Conservation (phyloP, 1,284 basidiomycete genomes). For the Ceratobasidium sp. region DNA sequence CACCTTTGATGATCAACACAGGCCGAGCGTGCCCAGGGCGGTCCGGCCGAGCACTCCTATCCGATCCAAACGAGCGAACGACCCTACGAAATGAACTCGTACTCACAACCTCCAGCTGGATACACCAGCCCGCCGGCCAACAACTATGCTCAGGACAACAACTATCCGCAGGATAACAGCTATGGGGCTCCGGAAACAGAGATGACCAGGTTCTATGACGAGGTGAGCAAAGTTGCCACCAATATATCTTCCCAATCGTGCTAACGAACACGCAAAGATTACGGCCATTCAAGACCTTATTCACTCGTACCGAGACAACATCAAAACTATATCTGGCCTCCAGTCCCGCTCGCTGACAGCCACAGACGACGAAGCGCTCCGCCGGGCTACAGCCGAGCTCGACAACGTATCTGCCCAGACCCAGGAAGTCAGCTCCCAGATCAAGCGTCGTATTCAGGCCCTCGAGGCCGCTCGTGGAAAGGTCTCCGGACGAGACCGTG, state of each 20-base stretch:
- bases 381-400: slow-evolving; percentile 39
- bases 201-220: slow-evolving; percentile 38
- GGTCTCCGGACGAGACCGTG: slow-evolving; percentile 17
- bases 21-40: slow-evolving; percentile 25
- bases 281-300: slow-evolving; percentile 39
- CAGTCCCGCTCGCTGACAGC: slow-evolving; percentile 41
- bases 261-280: slow-evolving; percentile 22
- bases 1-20: slow-evolving; percentile 25
- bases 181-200: slow-evolving; percentile 23
- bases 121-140: not conserved
- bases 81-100: slow-evolving; percentile 28
- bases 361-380: slow-evolving; percentile 40
- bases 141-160: not conserved
- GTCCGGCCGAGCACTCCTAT: not conserved
- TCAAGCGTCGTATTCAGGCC: slow-evolving; percentile 25
- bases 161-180: not conserved
- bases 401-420: slow-evolving; percentile 21
- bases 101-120: not conserved
- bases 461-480: slow-evolving; percentile 24
- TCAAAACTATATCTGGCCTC: slow-evolving; percentile 40
- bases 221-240: slow-evolving; percentile 8
- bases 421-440: slow-evolving; percentile 17
- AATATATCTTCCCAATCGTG: too few relatives aligned
- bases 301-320: slow-evolving; percentile 37
- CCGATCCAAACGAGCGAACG: slow-evolving; percentile 5